phyloP scores from a whole-genome alignment of 371 early-diverging fungal species.

The Capillidium heterosporum region DNA sequence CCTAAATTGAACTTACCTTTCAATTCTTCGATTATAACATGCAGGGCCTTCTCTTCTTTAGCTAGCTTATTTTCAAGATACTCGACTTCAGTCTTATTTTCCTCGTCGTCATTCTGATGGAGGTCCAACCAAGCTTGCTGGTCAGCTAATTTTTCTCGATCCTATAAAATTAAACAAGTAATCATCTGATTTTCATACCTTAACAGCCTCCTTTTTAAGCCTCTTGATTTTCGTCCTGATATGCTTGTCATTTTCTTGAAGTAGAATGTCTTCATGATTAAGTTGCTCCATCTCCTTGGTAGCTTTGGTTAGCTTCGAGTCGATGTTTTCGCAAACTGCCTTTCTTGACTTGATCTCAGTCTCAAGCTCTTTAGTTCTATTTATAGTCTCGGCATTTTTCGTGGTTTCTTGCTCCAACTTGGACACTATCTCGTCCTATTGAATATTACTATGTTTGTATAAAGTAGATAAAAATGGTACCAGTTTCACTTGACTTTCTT shows the following conservation, averaged over 20 bases:
- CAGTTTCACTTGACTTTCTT: background rate
- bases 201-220: slow-evolving; percentile 29
- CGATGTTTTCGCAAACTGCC: slow-evolving; percentile 47
- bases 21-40: slow-evolving; percentile 53
- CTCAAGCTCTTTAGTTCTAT: slow-evolving; percentile 36
- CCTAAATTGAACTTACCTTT: slow-evolving; percentile 23
- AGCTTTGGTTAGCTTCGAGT: slow-evolving; percentile 28
- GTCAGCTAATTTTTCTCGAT: slow-evolving; percentile 21
- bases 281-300: slow-evolving; percentile 38
- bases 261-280: slow-evolving; percentile 62
- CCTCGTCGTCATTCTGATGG: slow-evolving; percentile 29
- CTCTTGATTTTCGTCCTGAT: slow-evolving; percentile 54
- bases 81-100: slow-evolving; percentile 28
- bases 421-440: slow-evolving; percentile 23
- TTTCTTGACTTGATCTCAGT: slow-evolving; percentile 22
- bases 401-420: slow-evolving; percentile 34
- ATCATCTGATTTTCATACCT: too few relatives aligned
- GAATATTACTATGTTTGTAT: background rate
- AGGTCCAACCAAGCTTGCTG: slow-evolving; percentile 30
- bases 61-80: slow-evolving; percentile 38
- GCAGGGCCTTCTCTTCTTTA: slow-evolving; percentile 47
- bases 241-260: slow-evolving; percentile 63
- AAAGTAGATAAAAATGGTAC: background rate
- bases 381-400: slow-evolving; percentile 29
- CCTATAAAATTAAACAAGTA: slow-evolving; percentile 13